Evolutionary conservation across 2,329 filamentous ascomycete genomes (phyloP), one percentile per base, ranked within the genome.

Genomic region (Alternaria metachromatica): DNA sequence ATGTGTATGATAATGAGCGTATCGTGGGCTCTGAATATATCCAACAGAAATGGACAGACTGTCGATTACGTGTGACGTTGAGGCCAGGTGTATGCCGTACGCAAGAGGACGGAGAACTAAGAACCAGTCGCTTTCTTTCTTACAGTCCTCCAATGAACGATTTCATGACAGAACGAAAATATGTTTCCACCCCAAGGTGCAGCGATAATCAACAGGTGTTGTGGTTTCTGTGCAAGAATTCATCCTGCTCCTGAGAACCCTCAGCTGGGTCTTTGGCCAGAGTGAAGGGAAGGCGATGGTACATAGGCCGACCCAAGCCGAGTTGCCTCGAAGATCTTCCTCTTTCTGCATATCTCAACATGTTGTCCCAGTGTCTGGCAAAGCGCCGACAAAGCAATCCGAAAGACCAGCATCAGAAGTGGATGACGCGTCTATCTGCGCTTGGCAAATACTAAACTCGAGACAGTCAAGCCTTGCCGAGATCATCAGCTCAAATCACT

Each of bases 1-100:
- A 60, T 7, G 18, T 60, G 58, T 60, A 57, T 41, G 44, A 57
- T 30, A 44, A 57, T 11, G 23, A 56, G 30, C 46, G 12, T 30
- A 48, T 46, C 21, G 12, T 23, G 26, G 28, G 30, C 23, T 48
- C 18, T 23, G 12, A 15, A 12, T 23, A 37, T 25, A 13, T 23
- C 28, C 20, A 37, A 15, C 37, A n/a, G 37, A 28, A 20, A 49
- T 11, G 26, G 41, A 43, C 25, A 50, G 30, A 50, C 13, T 20
- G 23, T 50, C 30, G 25, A 33, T 23, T 44, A 8, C 46, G 56
- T 37, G 25, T 20, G 28, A 23, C 20, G 21, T 21, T 30, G 21
- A 53, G 30, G 15, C 20, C n/a, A 41, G 12, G 23, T 53, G 49
- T 33, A 15, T 6, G 21, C 30, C 20, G 20, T 28, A 41, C 30